A percentile compares a stretch with the other conserved stretches of the same genome.
phyloP scores from a whole-genome alignment of 352 stramenopile genomes.

The Poterioochromonas sp. region DNA sequence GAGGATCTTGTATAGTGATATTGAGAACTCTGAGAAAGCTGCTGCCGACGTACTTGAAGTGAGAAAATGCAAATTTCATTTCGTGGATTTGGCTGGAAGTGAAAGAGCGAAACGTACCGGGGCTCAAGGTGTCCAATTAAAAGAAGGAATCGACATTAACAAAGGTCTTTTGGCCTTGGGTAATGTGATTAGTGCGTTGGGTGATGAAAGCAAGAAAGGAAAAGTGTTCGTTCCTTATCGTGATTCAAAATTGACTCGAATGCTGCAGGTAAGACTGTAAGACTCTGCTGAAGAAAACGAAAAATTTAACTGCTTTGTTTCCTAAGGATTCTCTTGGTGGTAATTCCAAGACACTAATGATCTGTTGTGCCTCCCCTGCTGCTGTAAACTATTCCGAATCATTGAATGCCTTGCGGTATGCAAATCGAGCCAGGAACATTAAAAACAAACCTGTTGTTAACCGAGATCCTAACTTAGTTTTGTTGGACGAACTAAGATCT shows the following conservation, averaged over 20 bases:
- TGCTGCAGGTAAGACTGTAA: slow-evolving; percentile 47
- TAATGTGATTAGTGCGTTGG: slow-evolving; percentile 86
- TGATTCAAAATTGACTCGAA: slow-evolving; percentile 74
- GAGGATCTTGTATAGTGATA: not conserved
- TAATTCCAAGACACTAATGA: slow-evolving; percentile 79
- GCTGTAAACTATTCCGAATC: slow-evolving; percentile 77
- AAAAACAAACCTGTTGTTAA: slow-evolving; percentile 86
- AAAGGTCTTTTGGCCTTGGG: slow-evolving; percentile 81
- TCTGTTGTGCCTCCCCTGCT: slow-evolving; percentile 58
- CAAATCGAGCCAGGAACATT: slow-evolving; percentile 86
- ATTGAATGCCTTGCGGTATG: slow-evolving; percentile 82
- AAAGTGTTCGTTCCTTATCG: slow-evolving; percentile 69
- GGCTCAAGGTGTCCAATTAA: slow-evolving; percentile 67
- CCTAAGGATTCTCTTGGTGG: slow-evolving; percentile 66
- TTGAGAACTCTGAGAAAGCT: not conserved
- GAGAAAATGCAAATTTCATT: slow-evolving; percentile 70
- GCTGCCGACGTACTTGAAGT: slow-evolving; percentile 15
- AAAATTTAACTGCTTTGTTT: not conserved
- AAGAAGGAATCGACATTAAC: slow-evolving; percentile 83
- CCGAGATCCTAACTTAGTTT: slow-evolving; percentile 74
- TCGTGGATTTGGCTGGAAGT: slow-evolving; percentile 79
- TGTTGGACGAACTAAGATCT: slow-evolving; percentile 56
- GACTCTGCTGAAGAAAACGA: not conserved
- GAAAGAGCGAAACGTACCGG: slow-evolving; percentile 76
- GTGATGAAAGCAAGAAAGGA: slow-evolving; percentile 67